Base-by-base conservation (phyloP, 352 stramenopile species). In the Phytophthora hybrid region DNA sequence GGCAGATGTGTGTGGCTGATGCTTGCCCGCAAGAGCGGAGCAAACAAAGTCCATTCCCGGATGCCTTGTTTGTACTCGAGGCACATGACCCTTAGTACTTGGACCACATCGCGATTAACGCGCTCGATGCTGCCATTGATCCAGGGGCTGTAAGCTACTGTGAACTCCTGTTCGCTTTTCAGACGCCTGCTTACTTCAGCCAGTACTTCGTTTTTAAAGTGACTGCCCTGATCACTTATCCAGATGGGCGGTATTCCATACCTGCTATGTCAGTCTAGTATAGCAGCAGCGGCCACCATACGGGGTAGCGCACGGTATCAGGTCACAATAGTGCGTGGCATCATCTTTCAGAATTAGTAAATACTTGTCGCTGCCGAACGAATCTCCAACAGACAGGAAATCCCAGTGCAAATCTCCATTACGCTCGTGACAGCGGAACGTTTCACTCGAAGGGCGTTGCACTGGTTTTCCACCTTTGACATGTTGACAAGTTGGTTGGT, bases 1-100 rank as follows among this genome's bases (percentile, higher is more conserved):
- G 53, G 23, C 6, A 75, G 3, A 9, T 74, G 59, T 19, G 66
- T 76, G 23, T 84, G 78, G 32, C 82, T 84, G 11, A 82, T 41
- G 21, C 31, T 81, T 11, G 65, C 46, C 54, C 73, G 58, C 0
- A 77, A 21, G 1, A 82, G 5, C 3, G 71, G 68, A 0, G 78
- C 32, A 3, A 80, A 34, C 6, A 56, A 61, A 5, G 19, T 51
- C 73, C 68, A 80, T 5, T 78, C 58, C 4, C 44, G 21, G 2
- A 57, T 73, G 37, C 18, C 10, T 14, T 18, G 18, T 44, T 18
- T 44, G 37, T 44, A 44, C 37, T 18, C 37, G 11, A 44, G 5
- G 16, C 37, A 44, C 37, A 18, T 44, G 11, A 44, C 37, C 13
- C 37, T 44, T 11, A 44, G 37, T 0, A 44, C 37, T 44, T 44